Evolutionary conservation across 371 early-diverging fungal genomes (phyloP).

Genomic region (Mortierella sp.): DNA sequence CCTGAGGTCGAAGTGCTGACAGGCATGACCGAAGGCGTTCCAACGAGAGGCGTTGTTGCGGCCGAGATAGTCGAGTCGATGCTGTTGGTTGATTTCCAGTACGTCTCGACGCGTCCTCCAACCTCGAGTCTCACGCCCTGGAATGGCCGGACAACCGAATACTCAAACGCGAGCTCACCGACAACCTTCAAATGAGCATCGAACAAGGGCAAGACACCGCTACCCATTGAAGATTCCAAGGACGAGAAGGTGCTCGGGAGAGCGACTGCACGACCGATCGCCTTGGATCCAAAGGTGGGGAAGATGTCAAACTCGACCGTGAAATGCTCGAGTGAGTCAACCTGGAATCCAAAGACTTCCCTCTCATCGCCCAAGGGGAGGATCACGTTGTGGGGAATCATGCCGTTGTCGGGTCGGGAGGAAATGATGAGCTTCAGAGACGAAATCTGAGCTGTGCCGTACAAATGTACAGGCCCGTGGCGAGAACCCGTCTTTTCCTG

Average conservation of each 20-base stretch:
- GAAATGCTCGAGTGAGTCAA: slow-evolving; percentile 81
- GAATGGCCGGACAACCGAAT: slow-evolving; percentile 89
- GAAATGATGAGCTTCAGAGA: slow-evolving; percentile 68
- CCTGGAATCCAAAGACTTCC: slow-evolving; percentile 86
- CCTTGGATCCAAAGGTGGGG: slow-evolving; percentile 95
- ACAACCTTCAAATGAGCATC: slow-evolving; percentile 91
- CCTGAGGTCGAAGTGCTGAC: slow-evolving; percentile 37
- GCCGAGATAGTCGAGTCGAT: slow-evolving; percentile 59
- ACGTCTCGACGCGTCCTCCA: slow-evolving; percentile 96
- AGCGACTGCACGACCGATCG: slow-evolving; percentile 90
- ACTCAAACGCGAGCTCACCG: slow-evolving; percentile 89
- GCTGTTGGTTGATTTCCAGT: slow-evolving; percentile 94
- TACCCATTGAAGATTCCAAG: slow-evolving; percentile 51
- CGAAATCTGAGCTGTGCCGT: slow-evolving; percentile 73
- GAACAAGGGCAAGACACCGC: slow-evolving; percentile 78
- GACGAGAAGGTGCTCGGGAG: slow-evolving; percentile 77
- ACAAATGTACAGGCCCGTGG: slow-evolving; percentile 67
- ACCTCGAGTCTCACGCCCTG: slow-evolving; percentile 87
- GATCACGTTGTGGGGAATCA: slow-evolving; percentile 93
- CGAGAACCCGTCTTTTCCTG: slow-evolving; percentile 31
- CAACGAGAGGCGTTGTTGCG: slow-evolving; percentile 24
- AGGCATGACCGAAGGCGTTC: slow-evolving; percentile 33
- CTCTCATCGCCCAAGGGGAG: slow-evolving; percentile 88
- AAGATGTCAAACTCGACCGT: slow-evolving; percentile 91
- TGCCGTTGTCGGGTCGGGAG: slow-evolving; percentile 87